Conservation (phyloP, 2,329 filamentous ascomycete genomes). For the Kalmusia sp. region DNA sequence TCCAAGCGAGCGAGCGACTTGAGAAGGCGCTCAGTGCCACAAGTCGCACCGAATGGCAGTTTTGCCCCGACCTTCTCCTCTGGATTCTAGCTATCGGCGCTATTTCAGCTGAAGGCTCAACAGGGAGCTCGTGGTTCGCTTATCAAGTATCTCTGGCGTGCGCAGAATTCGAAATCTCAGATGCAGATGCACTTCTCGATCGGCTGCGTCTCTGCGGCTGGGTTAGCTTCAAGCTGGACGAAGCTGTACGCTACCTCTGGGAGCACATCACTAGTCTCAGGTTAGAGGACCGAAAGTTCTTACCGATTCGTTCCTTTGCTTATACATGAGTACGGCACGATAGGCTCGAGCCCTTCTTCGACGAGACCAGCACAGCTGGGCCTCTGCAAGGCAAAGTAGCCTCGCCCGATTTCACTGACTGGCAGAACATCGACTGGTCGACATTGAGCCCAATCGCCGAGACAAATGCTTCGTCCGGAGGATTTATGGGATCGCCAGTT, state of each 20-base stretch:
- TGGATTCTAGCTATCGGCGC: conserved; percentile 47
- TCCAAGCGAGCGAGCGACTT: conserved; percentile 39
- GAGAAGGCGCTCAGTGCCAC: conserved; percentile 44
- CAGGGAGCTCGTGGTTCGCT: conserved; percentile 40
- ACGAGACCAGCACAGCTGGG: conserved; percentile 29
- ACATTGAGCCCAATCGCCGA: conserved; percentile 17
- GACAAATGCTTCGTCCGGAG: background rate
- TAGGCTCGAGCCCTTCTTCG: conserved; percentile 39
- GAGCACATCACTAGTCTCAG: conserved; percentile 39
- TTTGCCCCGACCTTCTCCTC: conserved; percentile 43
- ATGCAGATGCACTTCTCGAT: conserved; percentile 32
- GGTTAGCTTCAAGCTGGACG: conserved; percentile 46
- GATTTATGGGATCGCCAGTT: conserved; percentile 3
- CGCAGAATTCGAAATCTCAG: conserved; percentile 36
- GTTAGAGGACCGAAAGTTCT: conserved; percentile 41
- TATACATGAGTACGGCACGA: conserved; percentile 35
- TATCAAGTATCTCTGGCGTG: conserved; percentile 42
- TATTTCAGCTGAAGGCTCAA: conserved; percentile 42
- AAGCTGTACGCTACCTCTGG: conserved; percentile 40
- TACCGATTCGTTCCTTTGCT: conserved; percentile 36
- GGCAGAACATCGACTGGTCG: conserved; percentile 43
- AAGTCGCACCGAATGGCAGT: conserved; percentile 36
- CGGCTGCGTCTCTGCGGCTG: conserved; percentile 44
- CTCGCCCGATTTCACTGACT: conserved; percentile 35
- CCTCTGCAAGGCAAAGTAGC: conserved; percentile 39